These are phyloP conservation scores for Dioscorea dumetorum DNA, from an alignment of 106 monocot species.

Conservation along the genomic window DNA sequence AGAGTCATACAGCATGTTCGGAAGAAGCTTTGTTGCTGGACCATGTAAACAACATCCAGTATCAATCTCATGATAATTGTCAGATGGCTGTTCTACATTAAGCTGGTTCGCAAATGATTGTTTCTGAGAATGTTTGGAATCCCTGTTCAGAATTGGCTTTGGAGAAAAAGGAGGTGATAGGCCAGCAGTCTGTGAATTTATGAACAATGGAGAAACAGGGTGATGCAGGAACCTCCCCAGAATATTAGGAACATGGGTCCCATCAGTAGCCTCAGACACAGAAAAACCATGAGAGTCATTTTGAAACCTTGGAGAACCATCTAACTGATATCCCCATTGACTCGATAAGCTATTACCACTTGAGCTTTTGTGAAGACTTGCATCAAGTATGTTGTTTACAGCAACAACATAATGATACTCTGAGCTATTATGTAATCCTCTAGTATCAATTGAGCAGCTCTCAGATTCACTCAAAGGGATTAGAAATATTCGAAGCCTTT, in stretches of 20 bases:
- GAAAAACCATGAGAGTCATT: constrained; percentile 25
- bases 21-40: constrained; percentile 7
- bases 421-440: constrained; percentile 30
- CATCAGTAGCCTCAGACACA: constrained; percentile 23
- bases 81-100: constrained; percentile 17
- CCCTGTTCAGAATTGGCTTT: constrained; percentile 15
- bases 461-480: constrained; percentile 59
- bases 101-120: constrained; percentile 29
- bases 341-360: constrained; percentile 48
- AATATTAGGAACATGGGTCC: constrained; percentile 6
- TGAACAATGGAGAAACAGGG: constrained; percentile 20
- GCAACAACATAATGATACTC: constrained; percentile 76
- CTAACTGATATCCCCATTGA: constrained; percentile 35
- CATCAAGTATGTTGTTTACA: constrained; percentile 70
- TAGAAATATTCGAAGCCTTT: constrained; percentile 68
- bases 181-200: constrained; percentile 11
- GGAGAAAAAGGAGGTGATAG: constrained; percentile 43
- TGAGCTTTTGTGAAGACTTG: constrained; percentile 39
- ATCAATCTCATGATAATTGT: constrained; percentile 22
- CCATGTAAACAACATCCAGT: constrained; percentile 9
- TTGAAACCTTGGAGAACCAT: constrained; percentile 34
- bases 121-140: constrained; percentile 22
- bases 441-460: constrained; percentile 29
- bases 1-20: constrained; percentile 11
- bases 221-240: constrained; percentile 7